Evolutionary conservation across 345 rosid species (phyloP).

Genomic region (Dovyalis caffra): DNA sequence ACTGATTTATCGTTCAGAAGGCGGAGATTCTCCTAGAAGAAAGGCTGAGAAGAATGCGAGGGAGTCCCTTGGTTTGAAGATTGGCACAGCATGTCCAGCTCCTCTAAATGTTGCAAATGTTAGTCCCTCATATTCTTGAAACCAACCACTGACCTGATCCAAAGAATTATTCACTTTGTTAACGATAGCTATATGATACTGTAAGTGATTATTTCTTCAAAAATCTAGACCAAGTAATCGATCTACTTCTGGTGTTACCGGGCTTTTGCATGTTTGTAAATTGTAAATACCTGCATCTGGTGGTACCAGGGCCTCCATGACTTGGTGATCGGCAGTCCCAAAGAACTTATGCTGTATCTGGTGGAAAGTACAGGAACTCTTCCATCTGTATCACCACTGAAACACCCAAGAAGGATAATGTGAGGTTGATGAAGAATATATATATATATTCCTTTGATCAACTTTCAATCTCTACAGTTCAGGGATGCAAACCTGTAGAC

Average conservation of each 20-base stretch:
- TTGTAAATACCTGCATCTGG: slow-evolving; percentile 53
- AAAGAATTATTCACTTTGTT: background rate
- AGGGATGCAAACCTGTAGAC: slow-evolving; percentile 66
- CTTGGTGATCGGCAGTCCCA: slow-evolving; percentile 57
- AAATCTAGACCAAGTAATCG: background rate
- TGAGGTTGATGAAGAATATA: background rate
- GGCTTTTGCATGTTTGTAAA: background rate
- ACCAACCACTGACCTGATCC: slow-evolving; percentile 82
- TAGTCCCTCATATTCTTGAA: slow-evolving; percentile 83
- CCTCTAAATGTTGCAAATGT: slow-evolving; percentile 92
- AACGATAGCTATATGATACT: background rate
- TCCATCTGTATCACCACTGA: slow-evolving; percentile 98
- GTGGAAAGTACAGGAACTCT: slow-evolving; percentile 92
- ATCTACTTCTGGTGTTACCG: background rate
- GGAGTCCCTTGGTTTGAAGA: slow-evolving; percentile 71
- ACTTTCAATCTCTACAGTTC: background rate
- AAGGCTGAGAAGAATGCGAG: slow-evolving; percentile 70
- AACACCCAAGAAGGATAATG: slow-evolving; percentile 5
- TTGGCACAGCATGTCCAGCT: slow-evolving; percentile 97
- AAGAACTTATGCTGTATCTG: slow-evolving; percentile 59
- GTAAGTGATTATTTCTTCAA: background rate
- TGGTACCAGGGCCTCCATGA: slow-evolving; percentile 95
- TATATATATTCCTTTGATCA: too few species aligned
- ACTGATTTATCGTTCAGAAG: slow-evolving; percentile 13
- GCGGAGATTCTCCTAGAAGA: slow-evolving; percentile 48